Base-by-base conservation (phyloP, 2,329 filamentous ascomycete species). In the Botryosphaeria dothidea region DNA sequence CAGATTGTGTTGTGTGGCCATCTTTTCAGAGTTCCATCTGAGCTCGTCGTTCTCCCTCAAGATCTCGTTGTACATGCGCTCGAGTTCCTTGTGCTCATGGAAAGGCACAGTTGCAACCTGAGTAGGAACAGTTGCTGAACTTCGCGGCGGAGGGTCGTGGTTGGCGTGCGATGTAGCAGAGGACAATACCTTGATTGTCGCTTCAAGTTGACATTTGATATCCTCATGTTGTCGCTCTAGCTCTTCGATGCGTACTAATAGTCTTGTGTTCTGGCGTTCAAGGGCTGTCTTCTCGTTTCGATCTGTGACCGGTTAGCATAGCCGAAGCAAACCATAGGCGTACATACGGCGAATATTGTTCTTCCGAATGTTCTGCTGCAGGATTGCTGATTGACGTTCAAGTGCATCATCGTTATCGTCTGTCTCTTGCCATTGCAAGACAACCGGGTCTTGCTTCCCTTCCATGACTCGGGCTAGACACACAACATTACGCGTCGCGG, bases 11-110 rank as follows among this genome's bases (percentile, higher is more conserved):
- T 74, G 72, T 43, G 66, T 66, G 8, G 61, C 65, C 11, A 66
- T 60, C 34, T 36, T 38, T 15, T 70, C 73, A 61, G 78, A 76
- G 62, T 76, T 75, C 49, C 73, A 68, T 72, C 72, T 77, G 51
- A 74, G 76, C 43, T 63, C 66, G 54, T 38, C 67, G 48, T 66
- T 71, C 52, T 23, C 57, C 27, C 27, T 46, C 17, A 60, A 27
- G 2, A 17, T 11, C 2, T 15, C 56, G 2, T 60, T 46, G 31
- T 62, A 62, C 45, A 46, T 49, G 31, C 15, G 17, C 21, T 38
- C 41, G n/a, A 77, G 68, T 8, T 71, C 66, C 15, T 69, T 68
- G 63, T 75, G 72, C 19, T 77, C 70, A 2, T 71, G 67, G 29
- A 69, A 67, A 4, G 70, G 58, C 17, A 71, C 65, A 13, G 45